Evolutionary conservation across 495 filamentous ascomycete species (phyloP).

Genomic region (Xylaria grammica): DNA sequence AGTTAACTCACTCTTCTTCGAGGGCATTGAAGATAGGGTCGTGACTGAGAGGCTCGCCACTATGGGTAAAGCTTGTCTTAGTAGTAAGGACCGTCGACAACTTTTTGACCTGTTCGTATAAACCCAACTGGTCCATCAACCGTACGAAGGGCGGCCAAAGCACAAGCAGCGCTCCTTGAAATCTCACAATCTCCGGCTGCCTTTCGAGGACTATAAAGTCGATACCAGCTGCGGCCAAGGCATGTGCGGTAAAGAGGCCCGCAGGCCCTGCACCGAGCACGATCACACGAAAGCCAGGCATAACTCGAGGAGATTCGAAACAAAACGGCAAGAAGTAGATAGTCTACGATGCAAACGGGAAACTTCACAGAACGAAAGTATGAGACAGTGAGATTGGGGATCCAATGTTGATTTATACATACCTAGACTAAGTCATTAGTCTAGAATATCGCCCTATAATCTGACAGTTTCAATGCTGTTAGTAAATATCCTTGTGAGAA

Average conservation of each 20-base stretch:
- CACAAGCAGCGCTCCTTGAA: constrained; percentile 43
- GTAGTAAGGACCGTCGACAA: neutral
- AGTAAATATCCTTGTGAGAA: too few species aligned
- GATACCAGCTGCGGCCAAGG: constrained; percentile 46
- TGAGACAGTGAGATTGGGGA: neutral
- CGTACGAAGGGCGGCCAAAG: constrained; percentile 37
- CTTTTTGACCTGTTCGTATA: constrained; percentile 35
- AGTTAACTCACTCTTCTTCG: constrained; percentile 24
- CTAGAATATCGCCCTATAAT: too few species aligned
- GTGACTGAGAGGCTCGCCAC: constrained; percentile 11
- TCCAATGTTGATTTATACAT: constrained; percentile 5
- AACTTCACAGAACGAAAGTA: too few species aligned
- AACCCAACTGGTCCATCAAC: constrained; percentile 45
- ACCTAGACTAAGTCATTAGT: too few species aligned
- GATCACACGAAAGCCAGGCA: constrained; percentile 48
- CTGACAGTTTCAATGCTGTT: too few species aligned
- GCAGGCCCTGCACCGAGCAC: constrained; percentile 56
- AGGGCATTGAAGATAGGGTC: constrained; percentile 16
- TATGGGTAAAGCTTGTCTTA: constrained; percentile 17
- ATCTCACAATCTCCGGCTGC: constrained; percentile 38
- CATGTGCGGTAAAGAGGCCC: constrained; percentile 54
- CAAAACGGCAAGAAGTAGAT: neutral
- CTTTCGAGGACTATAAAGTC: constrained; percentile 57
- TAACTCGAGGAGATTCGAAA: neutral
- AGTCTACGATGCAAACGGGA: neutral